These are phyloP conservation scores for Pisolithus thermaeus DNA, from an alignment of 1,284 basidiomycete species.

Conservation along the genomic window DNA sequence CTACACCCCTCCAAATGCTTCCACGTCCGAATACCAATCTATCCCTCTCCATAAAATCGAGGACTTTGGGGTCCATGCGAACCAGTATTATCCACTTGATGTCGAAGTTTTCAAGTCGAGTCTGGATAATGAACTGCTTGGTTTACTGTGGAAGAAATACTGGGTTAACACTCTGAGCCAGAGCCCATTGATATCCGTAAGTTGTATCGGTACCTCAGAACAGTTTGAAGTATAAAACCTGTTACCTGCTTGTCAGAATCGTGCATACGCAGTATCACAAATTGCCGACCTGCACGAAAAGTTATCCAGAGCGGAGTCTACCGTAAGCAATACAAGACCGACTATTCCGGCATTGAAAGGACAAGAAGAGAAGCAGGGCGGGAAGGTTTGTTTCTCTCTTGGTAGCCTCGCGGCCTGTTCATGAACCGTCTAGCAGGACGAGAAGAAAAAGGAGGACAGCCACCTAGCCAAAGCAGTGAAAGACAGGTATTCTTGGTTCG, in stretches of 20 bases:
- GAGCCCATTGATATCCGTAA: constrained; percentile 83
- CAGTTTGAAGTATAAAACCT: neutral
- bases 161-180: constrained; percentile 96
- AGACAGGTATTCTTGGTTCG: constrained; percentile 57
- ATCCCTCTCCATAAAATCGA: constrained; percentile 95
- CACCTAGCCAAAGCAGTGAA: constrained; percentile 76
- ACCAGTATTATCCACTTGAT: constrained; percentile 91
- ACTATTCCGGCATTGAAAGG: constrained; percentile 36
- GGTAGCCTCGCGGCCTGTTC: neutral
- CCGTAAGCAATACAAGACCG: constrained; percentile 48
- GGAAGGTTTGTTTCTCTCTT: constrained; percentile 15
- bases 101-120: constrained; percentile 93
- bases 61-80: constrained; percentile 98
- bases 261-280: constrained; percentile 87
- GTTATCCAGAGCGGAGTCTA: constrained; percentile 57
- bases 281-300: constrained; percentile 87
- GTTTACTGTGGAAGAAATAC: constrained; percentile 97
- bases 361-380: constrained; percentile 30
- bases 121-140: constrained; percentile 82
- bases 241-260: constrained; percentile 56
- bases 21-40: constrained; percentile 84
- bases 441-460: constrained; percentile 74
- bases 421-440: constrained; percentile 41
- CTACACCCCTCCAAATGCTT: constrained; percentile 72
- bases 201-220: constrained; percentile 23